phyloP scores from a whole-genome alignment of 805 yeast genomes.

The Metschnikowia peoriensis region DNA sequence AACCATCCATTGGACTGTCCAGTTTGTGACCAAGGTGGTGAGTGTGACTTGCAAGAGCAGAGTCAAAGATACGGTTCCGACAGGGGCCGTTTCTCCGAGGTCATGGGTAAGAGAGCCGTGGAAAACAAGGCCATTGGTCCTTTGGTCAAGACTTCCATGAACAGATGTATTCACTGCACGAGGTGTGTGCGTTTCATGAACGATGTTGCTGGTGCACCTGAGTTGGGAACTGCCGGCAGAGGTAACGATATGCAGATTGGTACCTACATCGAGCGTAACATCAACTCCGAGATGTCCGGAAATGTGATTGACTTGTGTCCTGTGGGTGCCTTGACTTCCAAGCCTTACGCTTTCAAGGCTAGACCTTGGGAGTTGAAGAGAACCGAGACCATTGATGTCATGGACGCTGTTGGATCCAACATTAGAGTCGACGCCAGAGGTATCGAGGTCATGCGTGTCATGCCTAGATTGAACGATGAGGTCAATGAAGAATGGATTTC shows the following conservation, averaged over 20 bases:
- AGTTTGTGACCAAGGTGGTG: constrained; percentile 93
- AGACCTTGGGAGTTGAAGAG: constrained; percentile 92
- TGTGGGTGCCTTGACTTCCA: constrained; percentile 86
- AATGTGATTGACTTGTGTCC: constrained; percentile 87
- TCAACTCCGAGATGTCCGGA: constrained; percentile 82
- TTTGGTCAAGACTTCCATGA: constrained; percentile 84
- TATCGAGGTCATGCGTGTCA: constrained; percentile 79
- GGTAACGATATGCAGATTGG: constrained; percentile 93
- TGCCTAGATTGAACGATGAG: constrained; percentile 84
- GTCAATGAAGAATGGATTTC: constrained; percentile 90
- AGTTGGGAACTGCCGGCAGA: constrained; percentile 84
- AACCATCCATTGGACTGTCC: constrained; percentile 94
- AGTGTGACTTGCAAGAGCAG: constrained; percentile 90
- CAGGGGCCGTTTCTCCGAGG: constrained; percentile 80
- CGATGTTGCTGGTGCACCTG: constrained; percentile 92
- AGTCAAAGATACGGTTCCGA: constrained; percentile 79
- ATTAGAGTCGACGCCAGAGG: constrained; percentile 86
- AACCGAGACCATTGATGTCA: constrained; percentile 81
- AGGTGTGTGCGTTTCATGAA: constrained; percentile 87
- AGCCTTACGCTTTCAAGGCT: constrained; percentile 90
- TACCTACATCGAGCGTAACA: constrained; percentile 79
- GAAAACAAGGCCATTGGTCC: constrained; percentile 92
- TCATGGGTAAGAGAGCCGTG: constrained; percentile 82
- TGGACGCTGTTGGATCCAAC: constrained; percentile 81
- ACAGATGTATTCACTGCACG: constrained; percentile 90